Conservation (phyloP, 2,329 filamentous ascomycete genomes). For the Hortaea sp. region DNA sequence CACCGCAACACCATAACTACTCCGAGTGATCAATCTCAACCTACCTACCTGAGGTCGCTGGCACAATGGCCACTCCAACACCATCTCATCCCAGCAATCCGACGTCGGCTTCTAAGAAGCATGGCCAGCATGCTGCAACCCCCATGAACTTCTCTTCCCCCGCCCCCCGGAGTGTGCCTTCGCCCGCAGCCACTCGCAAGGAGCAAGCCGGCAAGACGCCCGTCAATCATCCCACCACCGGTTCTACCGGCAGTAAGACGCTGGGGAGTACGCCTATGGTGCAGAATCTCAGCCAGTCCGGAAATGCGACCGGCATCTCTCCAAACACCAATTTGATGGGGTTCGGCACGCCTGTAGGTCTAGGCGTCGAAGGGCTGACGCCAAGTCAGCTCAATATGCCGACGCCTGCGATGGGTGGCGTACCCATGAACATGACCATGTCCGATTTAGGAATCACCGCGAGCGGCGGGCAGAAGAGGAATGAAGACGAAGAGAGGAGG, state of each 20-base stretch:
- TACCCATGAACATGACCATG: slow-evolving; percentile 33
- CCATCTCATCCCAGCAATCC: slow-evolving; percentile 1
- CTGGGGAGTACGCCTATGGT: slow-evolving; percentile 25
- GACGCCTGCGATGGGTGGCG: slow-evolving; percentile 24
- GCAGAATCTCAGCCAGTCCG: slow-evolving; percentile 19
- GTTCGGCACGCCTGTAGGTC: slow-evolving; percentile 21
- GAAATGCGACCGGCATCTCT: slow-evolving; percentile 14
- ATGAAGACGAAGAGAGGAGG: slow-evolving; percentile 44
- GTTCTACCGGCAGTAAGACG: slow-evolving; percentile 20
- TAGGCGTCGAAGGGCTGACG: slow-evolving; percentile 25
- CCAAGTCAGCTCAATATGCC: slow-evolving; percentile 30
- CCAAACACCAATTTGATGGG: slow-evolving; percentile 14
- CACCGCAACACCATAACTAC: too few relatives aligned
- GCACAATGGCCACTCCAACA: neutral
- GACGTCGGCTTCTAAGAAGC: slow-evolving; percentile 21
- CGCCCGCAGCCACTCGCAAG: slow-evolving; percentile 17
- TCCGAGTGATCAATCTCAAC: too few relatives aligned
- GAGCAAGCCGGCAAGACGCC: slow-evolving; percentile 30
- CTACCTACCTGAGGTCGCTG: neutral
- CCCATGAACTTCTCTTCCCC: slow-evolving; percentile 32
- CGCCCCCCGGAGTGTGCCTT: slow-evolving; percentile 21
- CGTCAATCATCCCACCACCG: slow-evolving; percentile 20
- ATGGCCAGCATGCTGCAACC: slow-evolving; percentile 17
- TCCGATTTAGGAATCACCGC: slow-evolving; percentile 34
- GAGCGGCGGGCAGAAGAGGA: slow-evolving; percentile 26